A percentile compares a stretch with the other conserved stretches of the same genome.
phyloP scores from a whole-genome alignment of 192 early-diverging fungal genomes.

The Coemansia erecta region DNA sequence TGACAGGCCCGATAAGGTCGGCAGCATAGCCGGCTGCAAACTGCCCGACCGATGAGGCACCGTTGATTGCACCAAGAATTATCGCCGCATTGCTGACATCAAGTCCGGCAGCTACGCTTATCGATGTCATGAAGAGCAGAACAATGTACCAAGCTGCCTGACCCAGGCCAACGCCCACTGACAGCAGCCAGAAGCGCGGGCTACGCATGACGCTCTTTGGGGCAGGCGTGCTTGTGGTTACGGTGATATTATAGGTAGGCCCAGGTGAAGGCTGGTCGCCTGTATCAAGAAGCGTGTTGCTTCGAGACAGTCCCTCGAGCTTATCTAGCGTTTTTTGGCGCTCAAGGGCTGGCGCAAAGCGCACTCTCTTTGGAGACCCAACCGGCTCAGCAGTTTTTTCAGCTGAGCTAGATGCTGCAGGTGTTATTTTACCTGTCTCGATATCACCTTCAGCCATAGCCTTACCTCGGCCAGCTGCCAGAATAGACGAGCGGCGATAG shows the following conservation, averaged over 20 bases:
- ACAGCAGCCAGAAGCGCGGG: conserved; percentile 44
- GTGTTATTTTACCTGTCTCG: neutral
- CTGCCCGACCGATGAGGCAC: conserved; percentile 45
- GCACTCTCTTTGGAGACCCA: conserved; percentile 21
- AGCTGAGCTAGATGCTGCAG: neutral
- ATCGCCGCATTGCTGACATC: conserved; percentile 51
- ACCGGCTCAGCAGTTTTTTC: neutral
- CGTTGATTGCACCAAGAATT: conserved; percentile 39
- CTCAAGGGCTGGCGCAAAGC: conserved; percentile 18
- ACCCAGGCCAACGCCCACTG: conserved; percentile 32
- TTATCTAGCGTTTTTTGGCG: conserved; percentile 18
- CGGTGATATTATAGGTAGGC: too few species aligned
- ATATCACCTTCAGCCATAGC: neutral
- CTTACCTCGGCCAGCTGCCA: neutral
- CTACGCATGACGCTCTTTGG: conserved; percentile 16
- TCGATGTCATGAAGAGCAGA: conserved; percentile 40
- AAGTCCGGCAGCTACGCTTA: conserved; percentile 41
- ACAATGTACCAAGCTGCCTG: conserved; percentile 50
- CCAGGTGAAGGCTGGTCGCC: too few species aligned
- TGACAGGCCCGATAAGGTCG: conserved; percentile 34
- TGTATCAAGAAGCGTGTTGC: neutral
- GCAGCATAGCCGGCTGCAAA: conserved; percentile 48
- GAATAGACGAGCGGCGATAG: conserved; percentile 16
- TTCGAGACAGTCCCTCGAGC: conserved; percentile 21
- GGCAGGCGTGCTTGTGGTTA: neutral